Conservation (phyloP, 768 basidiomycete genomes). For the Termitomyces sp. region DNA sequence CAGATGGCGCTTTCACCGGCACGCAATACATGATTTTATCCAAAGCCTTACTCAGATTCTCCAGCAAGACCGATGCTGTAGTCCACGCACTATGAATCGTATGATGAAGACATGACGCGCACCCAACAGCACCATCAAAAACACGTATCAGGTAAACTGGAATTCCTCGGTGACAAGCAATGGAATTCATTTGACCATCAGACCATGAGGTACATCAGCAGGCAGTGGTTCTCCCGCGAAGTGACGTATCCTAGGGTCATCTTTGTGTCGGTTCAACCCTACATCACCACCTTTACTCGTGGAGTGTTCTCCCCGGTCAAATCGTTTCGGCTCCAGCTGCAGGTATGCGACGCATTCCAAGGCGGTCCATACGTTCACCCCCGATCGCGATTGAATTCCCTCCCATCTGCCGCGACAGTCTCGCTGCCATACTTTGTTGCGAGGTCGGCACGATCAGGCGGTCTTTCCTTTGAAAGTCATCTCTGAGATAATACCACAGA, state of each 20-base stretch:
- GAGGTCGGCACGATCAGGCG: conserved; percentile 1
- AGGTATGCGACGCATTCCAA: not conserved
- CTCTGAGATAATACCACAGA: conserved; percentile 4
- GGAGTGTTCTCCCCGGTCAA: not conserved
- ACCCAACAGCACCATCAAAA: not conserved
- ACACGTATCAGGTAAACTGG: not conserved
- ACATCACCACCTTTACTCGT: not conserved
- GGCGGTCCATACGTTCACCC: not conserved
- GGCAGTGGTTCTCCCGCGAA: conserved; percentile 1
- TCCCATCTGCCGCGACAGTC: conserved; percentile 1
- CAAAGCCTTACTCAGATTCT: not conserved
- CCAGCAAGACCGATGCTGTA: not conserved
- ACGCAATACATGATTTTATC: not conserved
- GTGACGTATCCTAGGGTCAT: conserved; percentile 5
- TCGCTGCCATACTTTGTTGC: not conserved
- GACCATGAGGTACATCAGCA: conserved; percentile 7
- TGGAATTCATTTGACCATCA: not conserved
- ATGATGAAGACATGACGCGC: conserved; percentile 6
- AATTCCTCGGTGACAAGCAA: conserved; percentile 11
- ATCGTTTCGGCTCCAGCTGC: no score
- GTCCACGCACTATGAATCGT: no score
- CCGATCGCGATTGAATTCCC: not conserved
- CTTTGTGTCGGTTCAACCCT: not conserved
- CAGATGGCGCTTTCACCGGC: not conserved
- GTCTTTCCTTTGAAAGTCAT: conserved; percentile 3